phyloP scores from a whole-genome alignment of 345 rosid genomes.

The Brassica juncea region DNA sequence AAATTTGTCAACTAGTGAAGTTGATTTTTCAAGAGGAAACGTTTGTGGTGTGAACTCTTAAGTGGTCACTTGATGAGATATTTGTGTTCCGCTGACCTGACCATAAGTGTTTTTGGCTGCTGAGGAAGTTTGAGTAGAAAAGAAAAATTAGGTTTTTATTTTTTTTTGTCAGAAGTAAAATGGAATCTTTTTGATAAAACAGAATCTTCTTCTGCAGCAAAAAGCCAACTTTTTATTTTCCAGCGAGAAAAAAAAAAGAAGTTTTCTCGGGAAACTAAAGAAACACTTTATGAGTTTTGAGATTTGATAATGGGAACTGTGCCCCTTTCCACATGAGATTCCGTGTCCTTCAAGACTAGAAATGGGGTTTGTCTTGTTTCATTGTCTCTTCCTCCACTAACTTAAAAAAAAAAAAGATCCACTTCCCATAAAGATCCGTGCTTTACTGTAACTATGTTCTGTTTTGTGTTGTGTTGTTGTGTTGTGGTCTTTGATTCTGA shows the following conservation, averaged over 20 bases:
- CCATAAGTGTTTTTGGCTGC: constrained; percentile 22
- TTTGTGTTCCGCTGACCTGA: constrained; percentile 30
- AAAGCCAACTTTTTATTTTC: constrained; percentile 25
- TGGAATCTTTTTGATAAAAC: constrained; percentile 3
- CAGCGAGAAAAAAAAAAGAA: constrained; percentile 3
- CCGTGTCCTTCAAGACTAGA: constrained; percentile 52
- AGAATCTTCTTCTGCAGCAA: constrained; percentile 33
- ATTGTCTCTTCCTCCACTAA: constrained; percentile 24
- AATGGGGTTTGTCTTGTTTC: not conserved
- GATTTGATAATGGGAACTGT: constrained; percentile 35
- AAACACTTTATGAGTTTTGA: constrained; percentile 30
- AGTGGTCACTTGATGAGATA: constrained; percentile 36
- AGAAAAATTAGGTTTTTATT: constrained; percentile 12
- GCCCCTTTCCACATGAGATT: constrained; percentile 15
- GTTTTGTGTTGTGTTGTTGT: not conserved
- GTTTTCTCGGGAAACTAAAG: constrained; percentile 42
- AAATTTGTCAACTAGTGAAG: constrained; percentile 34
- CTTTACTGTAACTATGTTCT: constrained; percentile 38
- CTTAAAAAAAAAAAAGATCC: constrained; percentile 11
- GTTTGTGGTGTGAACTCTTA: constrained; percentile 28
- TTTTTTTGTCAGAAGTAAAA: constrained; percentile 12
- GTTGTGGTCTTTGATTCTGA: constrained; percentile 32
- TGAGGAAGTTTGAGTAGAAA: constrained; percentile 21
- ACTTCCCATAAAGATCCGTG: constrained; percentile 16
- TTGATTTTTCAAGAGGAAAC: constrained; percentile 11